Base-by-base conservation (phyloP, 805 yeast genomes). In the Ogataea zsoltii region DNA sequence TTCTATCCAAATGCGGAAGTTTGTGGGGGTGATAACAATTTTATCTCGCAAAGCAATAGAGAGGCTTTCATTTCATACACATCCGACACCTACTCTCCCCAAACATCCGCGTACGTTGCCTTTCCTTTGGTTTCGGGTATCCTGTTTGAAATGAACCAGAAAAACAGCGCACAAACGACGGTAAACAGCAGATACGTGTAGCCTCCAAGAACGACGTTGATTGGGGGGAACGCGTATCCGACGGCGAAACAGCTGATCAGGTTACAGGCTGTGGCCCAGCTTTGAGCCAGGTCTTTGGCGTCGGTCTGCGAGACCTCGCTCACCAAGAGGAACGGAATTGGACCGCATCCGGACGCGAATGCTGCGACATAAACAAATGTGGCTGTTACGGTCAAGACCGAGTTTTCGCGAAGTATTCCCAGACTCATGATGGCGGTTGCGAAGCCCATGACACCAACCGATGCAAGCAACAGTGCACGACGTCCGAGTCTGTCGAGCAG, bases 271-370 rank as follows among this genome's bases (percentile, higher is more conserved):
- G 94, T 89, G 11, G 96, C 98, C 73, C 88, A 85, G 61, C 96
- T 84, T 67, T 94, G 99, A 0, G 98, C 97, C 36, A 82, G 72
- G 2, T 91, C 91, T 46, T 82, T 82, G 2, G 92, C 92, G 48
- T 82, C 80, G 2, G 76, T 68, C 49, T 90, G 95, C 0, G 96
- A 85, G n/a, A 92, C 82, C 62, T 94, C 98, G 6, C 96, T 80
- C 10, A 92, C 83, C 42, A 91, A 67, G 54, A 92, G 68, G 68
- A 94, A 92, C 33, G 99, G 99, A 44, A 94, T 90, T 6, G 99
- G 99, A 0, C 99, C 99, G 50, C 90, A 64, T 0, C 99, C 99
- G 28, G 86, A 69, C 0, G 97, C 98, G 70, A 92, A 94, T 21
- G 89, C 78, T 0, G 85, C 81, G 39, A 92, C 90, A 61, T 89